Evolutionary conservation across 805 yeast species (phyloP).

Genomic region (Yamadazyma philogaea): DNA sequence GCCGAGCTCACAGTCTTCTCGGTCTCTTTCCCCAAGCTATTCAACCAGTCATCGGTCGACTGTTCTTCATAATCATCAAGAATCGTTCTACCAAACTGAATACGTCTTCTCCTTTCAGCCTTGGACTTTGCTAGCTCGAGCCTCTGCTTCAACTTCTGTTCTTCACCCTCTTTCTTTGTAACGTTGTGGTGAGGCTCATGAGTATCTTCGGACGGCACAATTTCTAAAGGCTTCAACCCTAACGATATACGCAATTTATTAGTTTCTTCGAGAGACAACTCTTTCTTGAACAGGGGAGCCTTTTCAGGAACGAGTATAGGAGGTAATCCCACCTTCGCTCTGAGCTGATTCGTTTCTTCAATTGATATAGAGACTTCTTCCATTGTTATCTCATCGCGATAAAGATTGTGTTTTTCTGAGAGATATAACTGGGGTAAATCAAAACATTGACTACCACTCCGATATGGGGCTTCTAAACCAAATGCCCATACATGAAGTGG

Average conservation of each 20-base stretch:
- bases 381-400: constrained; percentile 6
- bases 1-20: not conserved
- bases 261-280: constrained; percentile 50
- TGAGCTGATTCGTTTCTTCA: constrained; percentile 43
- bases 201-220: not conserved
- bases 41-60: constrained; percentile 42
- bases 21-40: constrained; percentile 23
- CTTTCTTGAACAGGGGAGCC: not conserved
- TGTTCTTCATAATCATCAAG: constrained; percentile 26
- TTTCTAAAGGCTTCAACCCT: constrained; percentile 52
- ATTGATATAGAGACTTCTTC: constrained; percentile 31
- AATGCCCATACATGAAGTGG: constrained; percentile 18
- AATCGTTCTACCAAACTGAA: constrained; percentile 20
- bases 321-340: constrained; percentile 37
- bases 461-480: constrained; percentile 1
- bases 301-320: constrained; percentile 25
- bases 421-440: not conserved
- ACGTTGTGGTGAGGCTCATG: constrained; percentile 1
- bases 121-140: constrained; percentile 20
- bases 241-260: constrained; percentile 48
- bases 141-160: constrained; percentile 12
- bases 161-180: not conserved
- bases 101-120: constrained; percentile 17
- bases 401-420: not conserved
- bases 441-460: not conserved